phyloP scores from a whole-genome alignment of 495 filamentous ascomycete species.

The Penicillium longicatenatum region DNA sequence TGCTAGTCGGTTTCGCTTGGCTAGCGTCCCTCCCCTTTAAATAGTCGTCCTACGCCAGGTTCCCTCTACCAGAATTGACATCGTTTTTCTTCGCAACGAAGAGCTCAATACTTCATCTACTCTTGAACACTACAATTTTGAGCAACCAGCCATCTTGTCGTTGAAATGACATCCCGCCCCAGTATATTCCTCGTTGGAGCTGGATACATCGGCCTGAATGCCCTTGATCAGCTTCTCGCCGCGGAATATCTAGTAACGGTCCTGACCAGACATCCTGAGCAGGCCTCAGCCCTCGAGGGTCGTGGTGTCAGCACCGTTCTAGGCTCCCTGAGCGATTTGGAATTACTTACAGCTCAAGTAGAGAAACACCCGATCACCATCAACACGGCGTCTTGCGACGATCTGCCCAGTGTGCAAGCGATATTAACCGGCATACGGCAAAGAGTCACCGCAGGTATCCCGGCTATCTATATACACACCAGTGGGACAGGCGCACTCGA shows the following conservation, averaged over 20 bases:
- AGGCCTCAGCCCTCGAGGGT: constrained; percentile 19
- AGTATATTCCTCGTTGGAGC: constrained; percentile 40
- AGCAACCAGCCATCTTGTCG: neutral
- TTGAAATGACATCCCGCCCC: neutral
- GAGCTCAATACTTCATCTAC: neutral
- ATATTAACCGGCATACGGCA: constrained; percentile 35
- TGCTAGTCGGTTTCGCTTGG: too few relatives aligned
- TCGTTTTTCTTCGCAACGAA: too few relatives aligned
- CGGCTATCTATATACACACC: constrained; percentile 44
- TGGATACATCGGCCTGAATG: constrained; percentile 41
- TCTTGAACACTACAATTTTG: neutral
- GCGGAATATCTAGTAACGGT: constrained; percentile 35
- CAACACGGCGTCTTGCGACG: constrained; percentile 40
- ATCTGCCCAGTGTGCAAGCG: constrained; percentile 35
- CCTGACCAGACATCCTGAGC: constrained; percentile 32
- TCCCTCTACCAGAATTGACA: too few relatives aligned
- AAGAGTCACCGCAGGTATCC: constrained; percentile 24
- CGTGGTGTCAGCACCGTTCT: constrained; percentile 23
- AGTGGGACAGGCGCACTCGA: constrained; percentile 30
- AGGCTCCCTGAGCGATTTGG: constrained; percentile 29
- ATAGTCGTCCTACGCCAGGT: too few relatives aligned
- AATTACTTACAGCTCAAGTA: constrained; percentile 32
- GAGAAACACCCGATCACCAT: constrained; percentile 35
- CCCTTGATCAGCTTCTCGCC: constrained; percentile 37
- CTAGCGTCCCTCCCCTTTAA: too few relatives aligned